These are phyloP conservation scores for Auricularia sp. DNA, from an alignment of 768 basidiomycete genomes.

Conservation along the genomic window DNA sequence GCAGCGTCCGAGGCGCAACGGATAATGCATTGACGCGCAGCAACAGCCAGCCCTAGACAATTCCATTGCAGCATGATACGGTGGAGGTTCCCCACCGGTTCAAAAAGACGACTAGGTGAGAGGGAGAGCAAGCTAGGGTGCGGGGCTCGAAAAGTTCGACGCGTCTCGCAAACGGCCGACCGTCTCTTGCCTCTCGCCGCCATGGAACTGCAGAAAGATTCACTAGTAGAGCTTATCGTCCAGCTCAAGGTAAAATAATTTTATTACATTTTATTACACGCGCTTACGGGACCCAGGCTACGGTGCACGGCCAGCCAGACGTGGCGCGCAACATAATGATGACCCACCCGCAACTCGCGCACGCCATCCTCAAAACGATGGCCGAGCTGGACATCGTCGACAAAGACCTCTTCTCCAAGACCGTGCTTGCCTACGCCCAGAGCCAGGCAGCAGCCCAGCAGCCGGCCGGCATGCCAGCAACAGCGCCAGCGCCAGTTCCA, in stretches of 20 bases:
- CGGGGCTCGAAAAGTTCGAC: too few species aligned
- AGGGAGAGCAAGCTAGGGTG: too few species aligned
- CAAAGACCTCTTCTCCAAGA: neutral
- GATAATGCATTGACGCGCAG: too few species aligned
- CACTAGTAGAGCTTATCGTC: neutral
- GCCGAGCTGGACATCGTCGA: neutral
- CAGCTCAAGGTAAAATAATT: neutral
- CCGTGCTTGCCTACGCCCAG: neutral
- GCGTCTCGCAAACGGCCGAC: too few species aligned
- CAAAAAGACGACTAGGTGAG: too few species aligned
- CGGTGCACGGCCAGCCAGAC: neutral
- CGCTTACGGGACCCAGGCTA: neutral
- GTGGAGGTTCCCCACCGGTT: too few species aligned
- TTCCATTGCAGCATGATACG: too few species aligned
- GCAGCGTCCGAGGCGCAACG: too few species aligned
- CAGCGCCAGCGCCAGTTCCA: neutral
- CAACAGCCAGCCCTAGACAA: too few species aligned
- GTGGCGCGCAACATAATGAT: neutral
- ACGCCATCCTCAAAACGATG: neutral
- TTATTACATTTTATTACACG: neutral
- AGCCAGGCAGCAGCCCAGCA: neutral
- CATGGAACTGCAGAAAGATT: neutral
- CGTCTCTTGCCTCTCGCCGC: too few species aligned
- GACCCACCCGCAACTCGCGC: neutral
- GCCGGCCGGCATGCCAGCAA: neutral